Base-by-base conservation (phyloP, 139 green algal genomes). In the Prasinococcaceae sp. region DNA sequence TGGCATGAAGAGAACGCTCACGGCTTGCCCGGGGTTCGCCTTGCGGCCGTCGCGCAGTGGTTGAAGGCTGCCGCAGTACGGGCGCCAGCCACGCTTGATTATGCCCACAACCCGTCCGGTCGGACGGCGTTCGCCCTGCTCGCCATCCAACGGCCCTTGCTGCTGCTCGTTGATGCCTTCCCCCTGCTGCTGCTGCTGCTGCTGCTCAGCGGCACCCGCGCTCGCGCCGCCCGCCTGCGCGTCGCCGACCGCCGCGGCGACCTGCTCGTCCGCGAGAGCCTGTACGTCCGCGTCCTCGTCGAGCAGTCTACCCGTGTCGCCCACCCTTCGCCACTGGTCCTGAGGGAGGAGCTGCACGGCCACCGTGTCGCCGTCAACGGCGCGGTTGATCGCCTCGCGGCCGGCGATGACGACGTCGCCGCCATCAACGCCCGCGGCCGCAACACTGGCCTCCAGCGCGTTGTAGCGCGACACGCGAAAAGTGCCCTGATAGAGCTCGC, bases 401-500 rank as follows among this genome's bases (percentile, higher is more conserved):
- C 63, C 65, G 6, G 46, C 9, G 20, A 61, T 46, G 35, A 61
- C 36, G 17, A 71, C 40, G 14, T 70, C 63, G 26, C 70, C 48
- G 2, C 57, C 57, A n/a, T n/a, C n/a, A 22, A 70, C 28, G 1
- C 23, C 23, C 26, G 64, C 47, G 23, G 19, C 45, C 1, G 47
- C 47, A 19, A 71, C 63, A 29, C 57, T 61, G 20, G 47, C 63
- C 57, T 69, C 63, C 17, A 49, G 58, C 14, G 22, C 46, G 42
- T 70, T 72, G 52, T 60, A 72, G 24, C 29, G 59, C 30, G 27
- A 53, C 16, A 70, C 59, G 1, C 58, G 58, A 26, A 70, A 43
- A 14, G 56, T 58, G 29, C 61, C 81, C 68, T 94, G 84, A 47
- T 94, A 79, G 56, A 76, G 77, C 1, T 59, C 45, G 6, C 87